Evolutionary conservation across 768 basidiomycete genomes (phyloP), one percentile per base, ranked within the genome.

Genomic region (Naganishia friedmannii): DNA sequence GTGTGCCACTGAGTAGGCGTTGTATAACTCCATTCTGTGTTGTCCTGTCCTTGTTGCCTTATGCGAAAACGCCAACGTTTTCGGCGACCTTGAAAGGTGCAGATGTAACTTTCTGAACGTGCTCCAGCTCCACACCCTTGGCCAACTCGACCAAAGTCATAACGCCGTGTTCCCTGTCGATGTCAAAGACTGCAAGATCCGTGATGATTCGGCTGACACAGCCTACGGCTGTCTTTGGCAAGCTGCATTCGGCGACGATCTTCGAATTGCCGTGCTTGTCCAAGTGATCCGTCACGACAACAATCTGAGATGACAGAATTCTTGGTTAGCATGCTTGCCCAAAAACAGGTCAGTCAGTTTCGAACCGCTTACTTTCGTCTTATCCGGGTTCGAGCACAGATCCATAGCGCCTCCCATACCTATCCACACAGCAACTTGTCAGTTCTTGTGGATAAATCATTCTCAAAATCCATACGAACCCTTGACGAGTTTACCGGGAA

Each of bases 321-420:
- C 13, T 17, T 31, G 21, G 2, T 68, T 4, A 29, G 7, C 6
- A 0, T 26, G n/a, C 26, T 12, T 17, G 12, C 53, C 65, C 10
- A 32, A 23, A 51, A 37, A 17, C n/a, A n/a, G 28, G 31, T 46
- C 29, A 46, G 67, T 5, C 4, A 23, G n/a, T n/a, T 37, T 37
- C 4, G 70, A 32, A n/a, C 23, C 12, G 34, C 58, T 31, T 53
- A 80, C 77, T 81, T 90, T 94, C 51, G 94, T 97, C 82, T 89
- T 89, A 81, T 95, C 92, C 1, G 93, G 94, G 82, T 95, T 96
- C 70, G 93, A 95, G 69, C 93, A 92, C 57, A 94, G 87, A 79
- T 95, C 93, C 92, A 94, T 94, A 13, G 93, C 93, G 63, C 93
- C 94, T 15, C 94, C 94, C 78, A 96, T 94, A 51, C 92, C 91